Evolutionary conservation across 2,329 filamentous ascomycete species (phyloP).

Genomic region (Cucurbitaria berberidis): DNA sequence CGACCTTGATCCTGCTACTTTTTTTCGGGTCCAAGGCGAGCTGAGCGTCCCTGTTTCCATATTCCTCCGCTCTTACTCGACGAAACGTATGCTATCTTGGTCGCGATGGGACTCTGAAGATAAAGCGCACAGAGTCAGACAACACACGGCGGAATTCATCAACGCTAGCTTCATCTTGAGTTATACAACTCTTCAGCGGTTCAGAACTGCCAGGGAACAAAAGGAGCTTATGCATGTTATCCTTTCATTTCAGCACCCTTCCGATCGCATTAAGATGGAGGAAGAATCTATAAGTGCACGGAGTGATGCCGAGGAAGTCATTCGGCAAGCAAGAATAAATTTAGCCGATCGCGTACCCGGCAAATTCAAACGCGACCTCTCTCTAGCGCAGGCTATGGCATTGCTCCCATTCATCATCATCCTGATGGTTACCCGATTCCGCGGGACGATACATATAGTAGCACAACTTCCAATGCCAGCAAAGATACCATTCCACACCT

Average conservation of each 20-base stretch:
- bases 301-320: too few species aligned
- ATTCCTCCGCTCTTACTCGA: not conserved
- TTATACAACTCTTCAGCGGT: constrained; percentile 15
- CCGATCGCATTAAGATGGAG: too few species aligned
- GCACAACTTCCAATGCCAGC: constrained; percentile 14
- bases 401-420: constrained; percentile 10
- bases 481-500: constrained; percentile 15
- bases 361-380: too few species aligned
- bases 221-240: not conserved
- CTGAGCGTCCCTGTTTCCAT: constrained; percentile 7
- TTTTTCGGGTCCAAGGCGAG: constrained; percentile 18
- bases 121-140: not conserved
- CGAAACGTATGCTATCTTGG: not conserved
- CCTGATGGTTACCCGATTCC: constrained; percentile 4
- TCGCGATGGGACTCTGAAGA: not conserved
- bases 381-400: constrained; percentile 16
- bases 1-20: constrained; percentile 13
- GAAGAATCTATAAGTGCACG: too few species aligned
- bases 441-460: not conserved
- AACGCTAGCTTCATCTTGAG: constrained; percentile 22
- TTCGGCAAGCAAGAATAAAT: too few species aligned
- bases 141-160: constrained; percentile 12
- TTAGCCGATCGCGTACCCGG: constrained; percentile 13
- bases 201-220: constrained; percentile 2
- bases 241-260: not conserved